Evolutionary conservation across 2,329 filamentous ascomycete genomes (phyloP).

Genomic region (Cercospora berteroae): DNA sequence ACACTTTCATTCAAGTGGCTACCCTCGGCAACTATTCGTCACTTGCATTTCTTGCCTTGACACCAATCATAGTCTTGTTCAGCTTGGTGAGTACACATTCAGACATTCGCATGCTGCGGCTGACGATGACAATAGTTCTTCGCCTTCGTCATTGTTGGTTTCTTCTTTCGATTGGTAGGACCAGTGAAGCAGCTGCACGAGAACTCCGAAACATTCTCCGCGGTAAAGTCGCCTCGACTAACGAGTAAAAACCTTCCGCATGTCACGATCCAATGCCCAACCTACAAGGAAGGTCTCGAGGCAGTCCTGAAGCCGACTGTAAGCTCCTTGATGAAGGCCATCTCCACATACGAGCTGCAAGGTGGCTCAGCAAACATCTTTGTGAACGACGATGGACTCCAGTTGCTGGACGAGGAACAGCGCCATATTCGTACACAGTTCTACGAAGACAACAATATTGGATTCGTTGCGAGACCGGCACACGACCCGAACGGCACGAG

Average conservation of each 20-base stretch:
- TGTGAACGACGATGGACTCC: conserved; percentile 72
- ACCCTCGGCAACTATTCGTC: neutral
- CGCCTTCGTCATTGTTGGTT: conserved; percentile 73
- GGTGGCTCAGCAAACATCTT: conserved; percentile 77
- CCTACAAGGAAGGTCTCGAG: conserved; percentile 79
- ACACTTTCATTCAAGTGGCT: neutral
- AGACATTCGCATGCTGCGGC: neutral
- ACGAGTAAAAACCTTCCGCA: conserved; percentile 60
- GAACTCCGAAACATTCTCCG: conserved; percentile 83
- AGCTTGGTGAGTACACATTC: conserved; percentile 54
- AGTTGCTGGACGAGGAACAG: conserved; percentile 57
- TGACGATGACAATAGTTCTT: conserved; percentile 57
- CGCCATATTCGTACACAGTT: conserved; percentile 47
- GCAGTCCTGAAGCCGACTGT: conserved; percentile 75
- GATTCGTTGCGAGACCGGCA: conserved; percentile 51
- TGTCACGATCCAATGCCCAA: conserved; percentile 75
- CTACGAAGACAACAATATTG: conserved; percentile 52
- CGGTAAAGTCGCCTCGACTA: conserved; percentile 63
- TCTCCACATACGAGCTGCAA: conserved; percentile 73
- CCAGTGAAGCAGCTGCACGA: conserved; percentile 66
- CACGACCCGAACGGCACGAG: conserved; percentile 47
- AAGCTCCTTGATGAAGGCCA: conserved; percentile 73
- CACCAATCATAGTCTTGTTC: conserved; percentile 63
- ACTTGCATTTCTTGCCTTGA: neutral
- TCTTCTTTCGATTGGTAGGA: conserved; percentile 71